phyloP scores from a whole-genome alignment of 192 early-diverging fungal species.

The Kappamyces sp. region DNA sequence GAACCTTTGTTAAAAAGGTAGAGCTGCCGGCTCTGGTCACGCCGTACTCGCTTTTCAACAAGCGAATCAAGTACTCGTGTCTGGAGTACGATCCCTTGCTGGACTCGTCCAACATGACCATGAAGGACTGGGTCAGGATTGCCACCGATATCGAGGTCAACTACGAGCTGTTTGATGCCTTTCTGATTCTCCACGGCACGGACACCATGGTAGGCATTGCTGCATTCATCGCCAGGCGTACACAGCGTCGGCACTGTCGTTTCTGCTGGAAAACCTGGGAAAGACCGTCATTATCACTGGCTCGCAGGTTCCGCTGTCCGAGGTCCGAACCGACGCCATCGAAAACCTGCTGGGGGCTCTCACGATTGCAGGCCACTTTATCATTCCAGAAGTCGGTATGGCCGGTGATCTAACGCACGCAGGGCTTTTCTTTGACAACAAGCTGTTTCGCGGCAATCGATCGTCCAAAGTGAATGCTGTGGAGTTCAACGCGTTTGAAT shows the following conservation, averaged over 20 bases:
- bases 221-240: conserved; percentile 46
- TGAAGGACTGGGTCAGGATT: conserved; percentile 89
- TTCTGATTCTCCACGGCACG: conserved; percentile 90
- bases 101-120: conserved; percentile 90
- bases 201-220: conserved; percentile 19
- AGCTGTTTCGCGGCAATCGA: conserved; percentile 88
- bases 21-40: conserved; percentile 68
- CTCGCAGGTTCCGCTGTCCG: conserved; percentile 93
- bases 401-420: too few relatives aligned
- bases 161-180: conserved; percentile 89
- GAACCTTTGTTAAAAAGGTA: conserved; percentile 30
- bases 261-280: conserved; percentile 95
- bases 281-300: conserved; percentile 98
- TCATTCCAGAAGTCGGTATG: conserved; percentile 80
- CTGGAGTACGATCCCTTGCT: conserved; percentile 92
- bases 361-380: conserved; percentile 96
- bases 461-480: conserved; percentile 56
- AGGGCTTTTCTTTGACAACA: conserved; percentile 87
- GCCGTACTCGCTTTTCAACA: conserved; percentile 81
- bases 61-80: conserved; percentile 89
- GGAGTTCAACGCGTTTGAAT: conserved; percentile 53
- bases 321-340: conserved; percentile 95
- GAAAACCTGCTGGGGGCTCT: conserved; percentile 94
- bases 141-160: conserved; percentile 93
- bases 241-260: conserved; percentile 65